Conservation (phyloP, 2,329 filamentous ascomycete genomes). For the Amesomyces nigricolor region DNA sequence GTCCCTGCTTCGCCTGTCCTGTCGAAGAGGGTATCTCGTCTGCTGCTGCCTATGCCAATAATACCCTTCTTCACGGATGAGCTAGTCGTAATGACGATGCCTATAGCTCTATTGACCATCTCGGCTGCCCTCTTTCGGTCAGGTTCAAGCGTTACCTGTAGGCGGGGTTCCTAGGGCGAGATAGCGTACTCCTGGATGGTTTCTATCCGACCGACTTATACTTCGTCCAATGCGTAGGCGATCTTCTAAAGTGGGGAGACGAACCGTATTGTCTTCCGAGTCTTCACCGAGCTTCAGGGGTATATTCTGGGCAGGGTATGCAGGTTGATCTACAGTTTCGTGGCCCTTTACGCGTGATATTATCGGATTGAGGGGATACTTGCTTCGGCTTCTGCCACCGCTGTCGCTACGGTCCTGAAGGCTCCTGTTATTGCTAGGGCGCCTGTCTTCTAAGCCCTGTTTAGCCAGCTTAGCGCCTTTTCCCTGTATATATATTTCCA, state of each 20-base stretch:
- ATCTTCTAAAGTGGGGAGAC: constrained; percentile 16
- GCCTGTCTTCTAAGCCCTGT: no score
- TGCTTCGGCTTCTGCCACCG: no score
- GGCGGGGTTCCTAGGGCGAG: constrained; percentile 10
- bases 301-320: constrained; percentile 10
- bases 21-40: constrained; percentile 9
- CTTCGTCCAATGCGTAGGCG: background rate
- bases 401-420: no score
- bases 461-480: background rate
- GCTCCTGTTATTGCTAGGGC: no score
- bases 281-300: constrained; percentile 16
- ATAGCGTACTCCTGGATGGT: constrained; percentile 11
- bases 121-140: constrained; percentile 3
- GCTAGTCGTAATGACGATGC: constrained; percentile 13
- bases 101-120: constrained; percentile 4
- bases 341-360: constrained; percentile 1
- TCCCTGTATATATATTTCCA: constrained; percentile 5
- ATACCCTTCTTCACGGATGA: constrained; percentile 11
- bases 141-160: background rate
- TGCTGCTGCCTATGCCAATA: constrained; percentile 9
- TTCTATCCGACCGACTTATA: constrained; percentile 9
- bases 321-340: constrained; percentile 22
- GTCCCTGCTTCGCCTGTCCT: constrained; percentile 1
- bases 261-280: constrained; percentile 7
- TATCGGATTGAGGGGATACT: no score